Percentiles rank a stretch among this genome's conserved stretches.
Evolutionary conservation across 305 asterid species (phyloP).

Genomic region (Fraxinus dipetala): DNA sequence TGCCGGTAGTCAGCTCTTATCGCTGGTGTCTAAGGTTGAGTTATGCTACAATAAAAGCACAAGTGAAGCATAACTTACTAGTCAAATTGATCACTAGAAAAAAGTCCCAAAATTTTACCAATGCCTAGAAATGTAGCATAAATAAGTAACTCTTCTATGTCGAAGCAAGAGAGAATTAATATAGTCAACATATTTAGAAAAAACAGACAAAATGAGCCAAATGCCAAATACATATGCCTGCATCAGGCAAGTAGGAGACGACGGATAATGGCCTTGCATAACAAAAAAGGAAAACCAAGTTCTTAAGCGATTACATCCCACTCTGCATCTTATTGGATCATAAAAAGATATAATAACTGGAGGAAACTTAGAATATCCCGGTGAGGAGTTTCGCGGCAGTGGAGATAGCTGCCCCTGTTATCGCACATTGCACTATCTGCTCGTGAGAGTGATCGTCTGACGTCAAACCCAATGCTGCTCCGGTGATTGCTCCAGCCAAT

Average conservation of each 20-base stretch:
- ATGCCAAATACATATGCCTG: background rate
- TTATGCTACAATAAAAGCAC: background rate
- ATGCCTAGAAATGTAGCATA: background rate
- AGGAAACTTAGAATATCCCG: conserved; percentile 48
- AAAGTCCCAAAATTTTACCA: background rate
- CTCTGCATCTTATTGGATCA: background rate
- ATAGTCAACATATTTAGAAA: background rate
- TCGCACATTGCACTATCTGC: conserved; percentile 71
- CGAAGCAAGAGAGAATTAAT: background rate
- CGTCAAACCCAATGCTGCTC: conserved; percentile 76
- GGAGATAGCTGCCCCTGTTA: conserved; percentile 86
- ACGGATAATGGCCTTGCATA: background rate
- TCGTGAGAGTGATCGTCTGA: conserved; percentile 62
- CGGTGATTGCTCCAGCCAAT: conserved; percentile 76
- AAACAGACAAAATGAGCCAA: background rate
- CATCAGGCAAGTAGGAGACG: background rate
- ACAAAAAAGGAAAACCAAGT: background rate
- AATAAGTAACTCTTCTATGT: background rate
- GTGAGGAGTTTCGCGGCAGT: conserved; percentile 79
- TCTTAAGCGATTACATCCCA: background rate
- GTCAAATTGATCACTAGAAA: background rate
- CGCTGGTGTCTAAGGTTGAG: background rate
- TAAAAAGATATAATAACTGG: background rate
- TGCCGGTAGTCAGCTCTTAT: background rate
- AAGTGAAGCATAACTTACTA: background rate